Percentiles rank a stretch among this genome's conserved stretches.
These are phyloP conservation scores for Salix caprea DNA, from an alignment of 345 rosid genomes.

Conservation along the genomic window DNA sequence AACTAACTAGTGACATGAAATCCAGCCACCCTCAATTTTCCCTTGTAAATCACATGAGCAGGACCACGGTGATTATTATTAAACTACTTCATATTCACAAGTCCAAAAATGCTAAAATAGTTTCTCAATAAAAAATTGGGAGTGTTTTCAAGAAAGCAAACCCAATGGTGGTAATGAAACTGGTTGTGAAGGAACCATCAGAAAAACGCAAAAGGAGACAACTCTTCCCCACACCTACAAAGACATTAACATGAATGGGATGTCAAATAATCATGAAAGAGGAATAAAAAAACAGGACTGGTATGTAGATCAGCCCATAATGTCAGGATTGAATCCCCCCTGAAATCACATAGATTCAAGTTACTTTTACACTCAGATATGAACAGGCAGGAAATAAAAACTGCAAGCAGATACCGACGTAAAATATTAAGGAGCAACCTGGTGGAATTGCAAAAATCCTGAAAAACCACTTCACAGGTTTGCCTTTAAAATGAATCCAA, in stretches of 20 bases:
- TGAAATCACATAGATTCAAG: neutral
- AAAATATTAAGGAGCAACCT: neutral
- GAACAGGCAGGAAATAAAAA: neutral
- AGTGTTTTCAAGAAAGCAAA: constrained; percentile 20
- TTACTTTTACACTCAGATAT: neutral
- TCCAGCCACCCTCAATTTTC: neutral
- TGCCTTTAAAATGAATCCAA: neutral
- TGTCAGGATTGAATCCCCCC: neutral
- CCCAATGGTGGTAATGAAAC: constrained; percentile 93
- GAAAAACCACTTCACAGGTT: neutral
- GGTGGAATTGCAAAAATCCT: no score
- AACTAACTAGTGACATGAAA: neutral
- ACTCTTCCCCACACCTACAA: constrained; percentile 89
- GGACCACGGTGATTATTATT: neutral
- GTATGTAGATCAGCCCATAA: neutral
- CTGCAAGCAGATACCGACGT: neutral
- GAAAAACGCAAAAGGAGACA: constrained; percentile 85
- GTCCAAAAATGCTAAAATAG: neutral
- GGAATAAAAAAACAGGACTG: neutral
- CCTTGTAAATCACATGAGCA: neutral
- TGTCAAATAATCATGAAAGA: neutral
- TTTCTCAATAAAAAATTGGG: neutral
- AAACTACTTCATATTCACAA: neutral
- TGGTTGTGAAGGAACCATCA: constrained; percentile 85
- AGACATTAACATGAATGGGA: neutral